These are phyloP conservation scores for Kodamaea alishanica DNA, from an alignment of 1,139 yeast species.

Conservation along the genomic window DNA sequence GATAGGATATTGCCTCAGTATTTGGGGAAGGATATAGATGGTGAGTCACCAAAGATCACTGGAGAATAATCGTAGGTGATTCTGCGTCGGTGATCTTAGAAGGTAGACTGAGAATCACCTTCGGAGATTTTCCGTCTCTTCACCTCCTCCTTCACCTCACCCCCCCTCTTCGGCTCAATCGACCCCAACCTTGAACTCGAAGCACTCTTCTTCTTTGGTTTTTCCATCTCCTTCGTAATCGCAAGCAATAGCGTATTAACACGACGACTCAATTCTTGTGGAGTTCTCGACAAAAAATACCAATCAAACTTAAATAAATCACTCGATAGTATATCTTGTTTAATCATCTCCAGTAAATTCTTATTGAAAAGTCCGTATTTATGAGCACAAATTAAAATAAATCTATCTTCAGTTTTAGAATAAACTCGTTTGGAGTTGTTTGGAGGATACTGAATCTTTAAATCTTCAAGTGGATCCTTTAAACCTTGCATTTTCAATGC, in stretches of 20 bases:
- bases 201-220: slow-evolving; percentile 44
- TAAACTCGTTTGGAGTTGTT: slow-evolving; percentile 84
- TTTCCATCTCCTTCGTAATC: slow-evolving; percentile 76
- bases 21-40: slow-evolving; percentile 9
- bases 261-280: slow-evolving; percentile 80
- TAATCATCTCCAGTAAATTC: slow-evolving; percentile 68
- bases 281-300: slow-evolving; percentile 81
- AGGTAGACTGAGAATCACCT: too few relatives aligned
- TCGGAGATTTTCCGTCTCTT: too few relatives aligned
- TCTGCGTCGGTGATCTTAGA: too few relatives aligned
- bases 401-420: slow-evolving; percentile 83
- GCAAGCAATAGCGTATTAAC: slow-evolving; percentile 75
- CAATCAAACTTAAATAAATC: slow-evolving; percentile 85
- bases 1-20: slow-evolving; percentile 20
- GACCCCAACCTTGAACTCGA: slow-evolving; percentile 34
- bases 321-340: slow-evolving; percentile 68
- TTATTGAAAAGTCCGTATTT: slow-evolving; percentile 74
- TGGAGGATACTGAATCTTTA: slow-evolving; percentile 82
- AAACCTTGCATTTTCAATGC: slow-evolving; percentile 59
- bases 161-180: slow-evolving; percentile 23
- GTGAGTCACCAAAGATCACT: too few relatives aligned
- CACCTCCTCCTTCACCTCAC: slow-evolving; percentile 4
- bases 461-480: slow-evolving; percentile 70
- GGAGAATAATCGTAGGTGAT: too few relatives aligned
- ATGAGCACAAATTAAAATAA: slow-evolving; percentile 66